Conservation (phyloP, 148 eudicot genomes). For the Tetragonia tetragonoides region DNA sequence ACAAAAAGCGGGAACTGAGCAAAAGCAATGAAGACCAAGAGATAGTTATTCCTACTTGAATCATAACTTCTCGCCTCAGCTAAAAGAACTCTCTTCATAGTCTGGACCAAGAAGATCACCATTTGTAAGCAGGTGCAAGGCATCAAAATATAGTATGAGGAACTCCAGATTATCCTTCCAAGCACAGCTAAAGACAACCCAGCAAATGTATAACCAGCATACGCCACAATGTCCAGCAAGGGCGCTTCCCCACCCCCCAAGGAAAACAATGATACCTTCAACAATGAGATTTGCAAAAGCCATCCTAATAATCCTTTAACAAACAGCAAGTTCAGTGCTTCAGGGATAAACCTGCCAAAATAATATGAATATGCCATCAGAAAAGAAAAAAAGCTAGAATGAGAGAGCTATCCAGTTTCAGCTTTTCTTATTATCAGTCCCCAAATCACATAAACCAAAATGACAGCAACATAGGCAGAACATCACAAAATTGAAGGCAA, state of each 20-base stretch:
- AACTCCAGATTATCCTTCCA: slow-evolving; percentile 40
- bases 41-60: slow-evolving; percentile 54
- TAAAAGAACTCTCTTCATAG: slow-evolving; percentile 64
- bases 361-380: slow-evolving; percentile 18
- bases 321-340: slow-evolving; percentile 43
- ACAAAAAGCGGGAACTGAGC: slow-evolving; percentile 60
- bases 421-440: too few species aligned
- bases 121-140: slow-evolving; percentile 66
- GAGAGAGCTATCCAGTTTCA: too few species aligned
- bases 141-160: slow-evolving; percentile 51
- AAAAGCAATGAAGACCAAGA: slow-evolving; percentile 57
- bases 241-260: slow-evolving; percentile 71
- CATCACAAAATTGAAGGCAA: too few species aligned
- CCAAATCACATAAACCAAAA: too few species aligned
- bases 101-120: slow-evolving; percentile 64
- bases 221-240: slow-evolving; percentile 59
- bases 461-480: too few species aligned
- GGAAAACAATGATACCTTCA: slow-evolving; percentile 63
- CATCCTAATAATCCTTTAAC: slow-evolving; percentile 51
- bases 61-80: slow-evolving; percentile 58
- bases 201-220: slow-evolving; percentile 56
- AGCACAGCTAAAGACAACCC: slow-evolving; percentile 57
- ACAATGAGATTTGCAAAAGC: slow-evolving; percentile 44
- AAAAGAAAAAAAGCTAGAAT: not conserved
- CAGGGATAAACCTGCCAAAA: slow-evolving; percentile 51